Percentiles rank a stretch among this genome's conserved stretches.
Conservation (phyloP, 768 basidiomycete species). For the Naematelia encephala region DNA sequence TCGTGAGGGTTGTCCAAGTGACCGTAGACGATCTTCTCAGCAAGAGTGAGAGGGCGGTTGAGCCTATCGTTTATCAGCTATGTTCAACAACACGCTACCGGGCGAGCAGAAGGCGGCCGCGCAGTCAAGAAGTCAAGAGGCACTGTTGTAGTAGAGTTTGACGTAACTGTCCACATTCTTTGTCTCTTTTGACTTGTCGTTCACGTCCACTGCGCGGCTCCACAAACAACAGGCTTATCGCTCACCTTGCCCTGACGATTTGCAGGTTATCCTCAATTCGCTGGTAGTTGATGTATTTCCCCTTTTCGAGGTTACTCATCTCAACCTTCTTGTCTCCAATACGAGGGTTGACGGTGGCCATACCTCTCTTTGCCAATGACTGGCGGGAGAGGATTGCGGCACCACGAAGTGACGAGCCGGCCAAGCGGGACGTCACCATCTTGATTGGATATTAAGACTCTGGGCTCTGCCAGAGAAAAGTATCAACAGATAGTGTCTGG, state of each 20-base stretch:
- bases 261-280: conserved; percentile 96
- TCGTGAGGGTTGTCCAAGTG: conserved; percentile 88
- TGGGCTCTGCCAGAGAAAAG: no score
- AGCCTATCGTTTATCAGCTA: conserved; percentile 56
- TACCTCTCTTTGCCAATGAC: conserved; percentile 27
- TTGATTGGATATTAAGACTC: no score
- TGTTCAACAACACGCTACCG: background rate
- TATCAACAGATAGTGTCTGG: no score
- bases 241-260: conserved; percentile 75
- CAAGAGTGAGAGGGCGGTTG: conserved; percentile 83
- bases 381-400: conserved; percentile 6
- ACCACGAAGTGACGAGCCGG: background rate
- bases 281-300: conserved; percentile 54
- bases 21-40: conserved; percentile 96
- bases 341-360: conserved; percentile 41
- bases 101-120: no score
- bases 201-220: background rate
- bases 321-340: conserved; percentile 52
- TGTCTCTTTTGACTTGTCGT: background rate
- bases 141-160: no score
- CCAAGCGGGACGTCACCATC: background rate
- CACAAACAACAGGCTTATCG: conserved; percentile 10
- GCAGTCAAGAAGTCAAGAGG: no score
- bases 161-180: no score
- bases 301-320: conserved; percentile 52